Percentiles rank a stretch among this genome's conserved stretches.
phyloP scores from a whole-genome alignment of 2,329 filamentous ascomycete genomes.

The Claviceps sp. region DNA sequence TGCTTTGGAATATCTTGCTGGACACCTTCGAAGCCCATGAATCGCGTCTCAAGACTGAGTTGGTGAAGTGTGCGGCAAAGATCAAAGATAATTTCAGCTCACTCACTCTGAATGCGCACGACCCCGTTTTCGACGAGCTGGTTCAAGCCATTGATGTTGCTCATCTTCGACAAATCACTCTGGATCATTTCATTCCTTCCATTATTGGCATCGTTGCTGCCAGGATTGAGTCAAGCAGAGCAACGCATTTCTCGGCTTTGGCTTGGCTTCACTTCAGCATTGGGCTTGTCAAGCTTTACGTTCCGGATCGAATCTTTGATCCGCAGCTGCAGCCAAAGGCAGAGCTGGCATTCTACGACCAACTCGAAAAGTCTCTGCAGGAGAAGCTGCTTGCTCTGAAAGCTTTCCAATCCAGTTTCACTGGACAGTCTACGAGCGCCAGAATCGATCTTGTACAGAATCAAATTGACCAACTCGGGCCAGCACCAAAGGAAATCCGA shows the following conservation, averaged over 20 bases:
- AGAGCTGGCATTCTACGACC: slow-evolving; percentile 44
- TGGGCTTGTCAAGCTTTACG: slow-evolving; percentile 63
- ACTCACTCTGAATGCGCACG: slow-evolving; percentile 3
- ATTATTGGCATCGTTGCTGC: slow-evolving; percentile 28
- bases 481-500: slow-evolving; percentile 48
- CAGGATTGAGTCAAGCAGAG: slow-evolving; percentile 7
- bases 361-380: slow-evolving; percentile 42
- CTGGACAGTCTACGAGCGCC: slow-evolving; percentile 53
- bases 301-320: slow-evolving; percentile 79
- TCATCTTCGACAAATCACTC: slow-evolving; percentile 25
- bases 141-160: slow-evolving; percentile 14
- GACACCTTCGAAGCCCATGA: slow-evolving; percentile 28
- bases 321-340: slow-evolving; percentile 56
- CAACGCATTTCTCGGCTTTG: slow-evolving; percentile 27
- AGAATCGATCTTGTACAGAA: slow-evolving; percentile 49
- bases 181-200: slow-evolving; percentile 31
- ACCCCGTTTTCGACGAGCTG: slow-evolving; percentile 12
- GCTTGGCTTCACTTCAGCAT: slow-evolving; percentile 69
- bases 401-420: slow-evolving; percentile 53
- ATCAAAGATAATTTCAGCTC: slow-evolving; percentile 11
- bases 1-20: slow-evolving; percentile 33
- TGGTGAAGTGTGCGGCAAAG: slow-evolving; percentile 15
- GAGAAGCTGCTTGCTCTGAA: slow-evolving; percentile 46
- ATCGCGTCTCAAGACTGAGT: slow-evolving; percentile 15
- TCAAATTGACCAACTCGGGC: slow-evolving; percentile 51